A percentile compares a stretch with the other conserved stretches of the same genome.
These are phyloP conservation scores for Oryza glaberrima DNA, from an alignment of 176 grass and related monocot species.

Conservation along the genomic window DNA sequence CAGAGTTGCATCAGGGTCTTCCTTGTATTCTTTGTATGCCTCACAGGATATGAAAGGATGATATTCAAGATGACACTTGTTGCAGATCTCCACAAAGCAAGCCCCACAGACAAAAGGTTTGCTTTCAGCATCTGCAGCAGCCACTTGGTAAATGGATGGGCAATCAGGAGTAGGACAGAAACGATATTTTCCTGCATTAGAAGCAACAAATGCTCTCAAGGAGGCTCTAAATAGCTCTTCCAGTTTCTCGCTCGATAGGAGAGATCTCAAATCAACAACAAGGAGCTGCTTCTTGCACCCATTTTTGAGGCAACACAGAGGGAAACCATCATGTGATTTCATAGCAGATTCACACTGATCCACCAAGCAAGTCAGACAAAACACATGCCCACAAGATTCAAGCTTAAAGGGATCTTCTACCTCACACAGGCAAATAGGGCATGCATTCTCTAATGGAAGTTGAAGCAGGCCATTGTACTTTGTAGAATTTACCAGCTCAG, in stretches of 20 bases:
- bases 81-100: slow-evolving; percentile 82
- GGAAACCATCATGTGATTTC: slow-evolving; percentile 76
- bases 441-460: slow-evolving; percentile 48
- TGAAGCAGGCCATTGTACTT: slow-evolving; percentile 35
- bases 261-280: slow-evolving; percentile 63
- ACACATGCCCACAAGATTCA: slow-evolving; percentile 83
- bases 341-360: slow-evolving; percentile 79
- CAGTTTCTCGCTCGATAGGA: slow-evolving; percentile 57
- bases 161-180: slow-evolving; percentile 84
- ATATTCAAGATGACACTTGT: slow-evolving; percentile 81
- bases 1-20: slow-evolving; percentile 70
- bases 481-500: slow-evolving; percentile 51
- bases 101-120: slow-evolving; percentile 73
- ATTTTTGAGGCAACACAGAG: slow-evolving; percentile 66
- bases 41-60: slow-evolving; percentile 84
- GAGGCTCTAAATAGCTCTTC: slow-evolving; percentile 87
- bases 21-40: slow-evolving; percentile 80
- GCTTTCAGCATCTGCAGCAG: slow-evolving; percentile 37
- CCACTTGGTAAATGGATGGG: slow-evolving; percentile 68
- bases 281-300: slow-evolving; percentile 69
- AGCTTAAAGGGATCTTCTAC: slow-evolving; percentile 83
- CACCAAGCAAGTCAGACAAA: slow-evolving; percentile 75
- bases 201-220: slow-evolving; percentile 67
- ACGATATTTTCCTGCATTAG: slow-evolving; percentile 62
- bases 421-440: slow-evolving; percentile 88